phyloP scores from a whole-genome alignment of 108 stramenopile genomes.

The Aurantiochytrium sp. region DNA sequence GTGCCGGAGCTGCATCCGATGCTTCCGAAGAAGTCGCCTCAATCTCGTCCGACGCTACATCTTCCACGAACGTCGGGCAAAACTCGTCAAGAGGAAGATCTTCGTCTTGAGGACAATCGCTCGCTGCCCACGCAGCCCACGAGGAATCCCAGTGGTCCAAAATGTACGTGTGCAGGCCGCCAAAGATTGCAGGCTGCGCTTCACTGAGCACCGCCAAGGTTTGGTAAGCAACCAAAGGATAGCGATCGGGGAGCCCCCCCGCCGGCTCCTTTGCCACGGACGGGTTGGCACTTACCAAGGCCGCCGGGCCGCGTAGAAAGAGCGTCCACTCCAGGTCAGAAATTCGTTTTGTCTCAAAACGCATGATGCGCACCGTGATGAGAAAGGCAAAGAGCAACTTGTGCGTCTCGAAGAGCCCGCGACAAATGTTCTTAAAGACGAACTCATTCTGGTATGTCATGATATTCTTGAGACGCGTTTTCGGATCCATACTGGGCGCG shows the following conservation, averaged over 20 bases:
- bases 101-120: neutral
- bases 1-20: neutral
- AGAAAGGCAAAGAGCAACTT: slow-evolving; percentile 17
- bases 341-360: neutral
- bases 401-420: slow-evolving; percentile 31
- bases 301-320: slow-evolving; percentile 1
- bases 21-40: neutral
- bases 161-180: neutral
- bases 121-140: neutral
- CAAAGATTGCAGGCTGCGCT: neutral
- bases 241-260: slow-evolving; percentile 26
- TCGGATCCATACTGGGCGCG: slow-evolving; percentile 21
- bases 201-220: neutral
- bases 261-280: slow-evolving; percentile 30
- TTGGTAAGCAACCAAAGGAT: neutral
- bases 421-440: slow-evolving; percentile 32
- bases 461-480: slow-evolving; percentile 20
- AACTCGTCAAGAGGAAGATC: neutral
- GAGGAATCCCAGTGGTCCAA: neutral
- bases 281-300: slow-evolving; percentile 20
- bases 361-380: neutral
- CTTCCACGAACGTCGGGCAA: neutral
- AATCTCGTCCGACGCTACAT: neutral
- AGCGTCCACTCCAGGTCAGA: neutral
- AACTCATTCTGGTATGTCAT: slow-evolving; percentile 23